These are phyloP conservation scores for Cenococcum geophilum DNA, from an alignment of 495 filamentous ascomycete genomes.

Conservation along the genomic window DNA sequence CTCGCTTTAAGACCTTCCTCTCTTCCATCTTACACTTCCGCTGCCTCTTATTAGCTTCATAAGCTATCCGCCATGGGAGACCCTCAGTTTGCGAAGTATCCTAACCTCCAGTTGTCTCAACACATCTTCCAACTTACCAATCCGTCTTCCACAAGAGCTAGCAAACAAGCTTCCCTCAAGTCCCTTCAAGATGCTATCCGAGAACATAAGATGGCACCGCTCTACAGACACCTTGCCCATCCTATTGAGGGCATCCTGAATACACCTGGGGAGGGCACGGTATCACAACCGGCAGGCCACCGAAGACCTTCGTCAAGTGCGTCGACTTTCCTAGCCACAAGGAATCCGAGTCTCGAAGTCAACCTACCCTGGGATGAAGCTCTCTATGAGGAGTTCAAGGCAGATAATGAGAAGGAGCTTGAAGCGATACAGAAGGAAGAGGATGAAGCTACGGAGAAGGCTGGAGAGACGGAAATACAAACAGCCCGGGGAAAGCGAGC, in stretches of 20 bases:
- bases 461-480: slow-evolving; percentile 90
- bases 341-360: slow-evolving; percentile 51
- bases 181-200: slow-evolving; percentile 86
- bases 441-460: slow-evolving; percentile 88
- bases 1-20: neutral
- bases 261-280: slow-evolving; percentile 60
- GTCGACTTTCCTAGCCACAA: slow-evolving; percentile 64
- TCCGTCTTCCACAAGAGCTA: slow-evolving; percentile 60
- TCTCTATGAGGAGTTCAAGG: slow-evolving; percentile 75
- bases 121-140: slow-evolving; percentile 97
- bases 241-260: slow-evolving; percentile 90
- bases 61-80: slow-evolving; percentile 68
- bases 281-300: slow-evolving; percentile 46
- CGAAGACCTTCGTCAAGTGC: slow-evolving; percentile 39
- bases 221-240: slow-evolving; percentile 93
- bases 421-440: slow-evolving; percentile 92
- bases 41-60: slow-evolving; percentile 6
- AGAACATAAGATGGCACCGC: slow-evolving; percentile 92
- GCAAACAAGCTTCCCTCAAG: slow-evolving; percentile 69
- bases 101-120: slow-evolving; percentile 84
- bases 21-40: neutral
- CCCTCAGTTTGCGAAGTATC: slow-evolving; percentile 93
- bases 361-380: slow-evolving; percentile 84
- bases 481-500: slow-evolving; percentile 89
- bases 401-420: slow-evolving; percentile 85